Evolutionary conservation across 108 stramenopile species (phyloP).

Genomic region (Discostella stelligeroides): DNA sequence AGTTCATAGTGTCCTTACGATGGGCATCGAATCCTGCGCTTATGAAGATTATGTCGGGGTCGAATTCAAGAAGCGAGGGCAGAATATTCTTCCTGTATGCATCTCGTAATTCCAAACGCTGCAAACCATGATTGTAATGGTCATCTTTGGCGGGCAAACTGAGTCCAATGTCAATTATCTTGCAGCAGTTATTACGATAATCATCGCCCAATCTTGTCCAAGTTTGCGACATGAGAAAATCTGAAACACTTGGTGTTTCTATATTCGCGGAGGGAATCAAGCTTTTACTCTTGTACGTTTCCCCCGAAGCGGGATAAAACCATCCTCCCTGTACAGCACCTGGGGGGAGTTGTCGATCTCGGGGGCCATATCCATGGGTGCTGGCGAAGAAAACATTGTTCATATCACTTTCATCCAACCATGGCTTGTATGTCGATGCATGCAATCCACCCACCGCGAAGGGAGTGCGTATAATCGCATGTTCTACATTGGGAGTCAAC

Average conservation of each 20-base stretch:
- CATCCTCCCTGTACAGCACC: conserved; percentile 67
- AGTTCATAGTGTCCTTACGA: conserved; percentile 89
- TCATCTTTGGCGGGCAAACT: conserved; percentile 71
- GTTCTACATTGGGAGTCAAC: conserved; percentile 79
- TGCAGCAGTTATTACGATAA: conserved; percentile 73
- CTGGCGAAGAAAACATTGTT: conserved; percentile 91
- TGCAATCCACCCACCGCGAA: conserved; percentile 77
- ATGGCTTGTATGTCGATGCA: conserved; percentile 81
- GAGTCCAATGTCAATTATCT: conserved; percentile 87
- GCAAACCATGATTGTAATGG: conserved; percentile 71
- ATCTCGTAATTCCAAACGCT: conserved; percentile 85
- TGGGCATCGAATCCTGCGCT: conserved; percentile 99
- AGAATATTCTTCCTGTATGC: conserved; percentile 86
- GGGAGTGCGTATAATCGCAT: conserved; percentile 71
- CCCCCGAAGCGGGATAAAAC: conserved; percentile 91
- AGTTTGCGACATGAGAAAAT: conserved; percentile 83
- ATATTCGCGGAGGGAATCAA: conserved; percentile 63
- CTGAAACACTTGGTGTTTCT: conserved; percentile 70
- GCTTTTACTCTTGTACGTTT: conserved; percentile 64
- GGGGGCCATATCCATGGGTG: conserved; percentile 91
- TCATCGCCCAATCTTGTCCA: conserved; percentile 90
- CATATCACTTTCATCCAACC: conserved; percentile 91
- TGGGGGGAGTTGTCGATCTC: conserved; percentile 63
- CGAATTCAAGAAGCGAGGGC: conserved; percentile 83
- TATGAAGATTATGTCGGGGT: conserved; percentile 97